These are phyloP conservation scores for Meripilus lineatus DNA, from an alignment of 1,284 basidiomycete genomes.

Conservation along the genomic window DNA sequence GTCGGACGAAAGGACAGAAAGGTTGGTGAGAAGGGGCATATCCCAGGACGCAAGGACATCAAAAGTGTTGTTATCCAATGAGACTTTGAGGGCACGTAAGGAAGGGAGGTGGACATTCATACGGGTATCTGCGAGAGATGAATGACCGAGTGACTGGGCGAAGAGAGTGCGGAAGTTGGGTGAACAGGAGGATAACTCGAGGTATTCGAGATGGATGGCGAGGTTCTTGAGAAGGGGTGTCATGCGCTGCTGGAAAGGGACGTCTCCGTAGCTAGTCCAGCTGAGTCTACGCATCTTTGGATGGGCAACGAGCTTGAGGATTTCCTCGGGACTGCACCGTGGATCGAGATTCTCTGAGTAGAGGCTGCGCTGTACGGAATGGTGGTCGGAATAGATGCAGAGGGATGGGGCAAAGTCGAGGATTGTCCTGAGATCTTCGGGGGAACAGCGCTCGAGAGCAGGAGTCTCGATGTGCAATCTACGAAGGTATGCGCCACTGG, in stretches of 20 bases:
- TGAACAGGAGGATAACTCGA: constrained; percentile 51
- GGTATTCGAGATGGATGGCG: constrained; percentile 44
- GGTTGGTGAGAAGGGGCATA: constrained; percentile 55
- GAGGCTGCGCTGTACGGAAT: constrained; percentile 51
- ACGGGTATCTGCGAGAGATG: constrained; percentile 17
- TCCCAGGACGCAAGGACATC: constrained; percentile 52
- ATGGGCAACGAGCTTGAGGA: constrained; percentile 53
- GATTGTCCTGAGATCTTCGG: constrained; percentile 59
- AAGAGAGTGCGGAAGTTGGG: constrained; percentile 23
- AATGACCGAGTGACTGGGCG: constrained; percentile 18
- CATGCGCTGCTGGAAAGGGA: constrained; percentile 53
- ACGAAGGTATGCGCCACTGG: constrained; percentile 53
- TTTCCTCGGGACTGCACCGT: constrained; percentile 43
- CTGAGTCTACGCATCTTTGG: constrained; percentile 54
- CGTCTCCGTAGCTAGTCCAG: constrained; percentile 68
- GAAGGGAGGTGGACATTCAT: constrained; percentile 43
- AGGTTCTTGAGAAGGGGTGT: constrained; percentile 46
- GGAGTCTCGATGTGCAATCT: constrained; percentile 66
- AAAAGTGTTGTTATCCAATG: constrained; percentile 66
- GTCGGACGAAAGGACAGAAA: constrained; percentile 64
- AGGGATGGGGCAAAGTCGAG: constrained; percentile 57
- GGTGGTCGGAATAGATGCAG: constrained; percentile 56
- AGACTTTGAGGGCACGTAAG: constrained; percentile 60
- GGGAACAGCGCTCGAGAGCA: constrained; percentile 59
- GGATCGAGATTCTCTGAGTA: constrained; percentile 40